Evolutionary conservation across 495 filamentous ascomycete species (phyloP).

Genomic region (Usnea hakonensis): DNA sequence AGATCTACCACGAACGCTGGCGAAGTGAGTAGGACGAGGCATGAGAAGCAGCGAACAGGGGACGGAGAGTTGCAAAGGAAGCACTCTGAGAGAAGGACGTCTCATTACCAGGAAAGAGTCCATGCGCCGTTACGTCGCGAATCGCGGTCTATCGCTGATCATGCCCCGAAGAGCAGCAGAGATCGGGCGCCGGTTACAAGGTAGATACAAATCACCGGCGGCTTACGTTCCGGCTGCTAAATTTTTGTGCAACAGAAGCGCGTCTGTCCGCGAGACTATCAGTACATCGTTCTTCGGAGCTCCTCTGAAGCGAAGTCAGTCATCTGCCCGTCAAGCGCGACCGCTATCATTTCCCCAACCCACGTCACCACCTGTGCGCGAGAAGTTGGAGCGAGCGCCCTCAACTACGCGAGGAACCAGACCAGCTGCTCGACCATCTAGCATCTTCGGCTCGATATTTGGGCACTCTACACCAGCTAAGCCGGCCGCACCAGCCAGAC

Average conservation of each 20-base stretch:
- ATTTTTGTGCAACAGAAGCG: constrained; percentile 3
- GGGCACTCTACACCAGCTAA: constrained; percentile 18
- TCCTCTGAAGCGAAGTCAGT: constrained; percentile 12
- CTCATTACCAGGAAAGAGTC: constrained; percentile 23
- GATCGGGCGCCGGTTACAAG: constrained; percentile 17
- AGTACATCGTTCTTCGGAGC: constrained; percentile 6
- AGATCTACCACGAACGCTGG: constrained; percentile 26
- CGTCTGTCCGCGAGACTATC: constrained; percentile 5
- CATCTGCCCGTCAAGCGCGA: neutral
- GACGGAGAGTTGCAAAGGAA: constrained; percentile 21
- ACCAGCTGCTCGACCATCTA: neutral
- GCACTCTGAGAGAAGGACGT: constrained; percentile 26
- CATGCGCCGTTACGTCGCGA: constrained; percentile 29
- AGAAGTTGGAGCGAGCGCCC: constrained; percentile 8
- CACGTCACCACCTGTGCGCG: neutral
- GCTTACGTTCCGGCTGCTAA: neutral
- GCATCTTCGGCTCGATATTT: constrained; percentile 34
- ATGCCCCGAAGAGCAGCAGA: constrained; percentile 33
- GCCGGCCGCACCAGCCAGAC: neutral
- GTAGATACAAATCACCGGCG: neutral
- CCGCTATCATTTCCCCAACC: neutral
- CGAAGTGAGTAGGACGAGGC: constrained; percentile 22
- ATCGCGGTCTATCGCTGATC: constrained; percentile 33
- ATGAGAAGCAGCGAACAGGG: constrained; percentile 24
- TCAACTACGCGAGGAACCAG: neutral